Base-by-base conservation (phyloP, 2,329 filamentous ascomycete species). In the Elsinoe perseae region DNA sequence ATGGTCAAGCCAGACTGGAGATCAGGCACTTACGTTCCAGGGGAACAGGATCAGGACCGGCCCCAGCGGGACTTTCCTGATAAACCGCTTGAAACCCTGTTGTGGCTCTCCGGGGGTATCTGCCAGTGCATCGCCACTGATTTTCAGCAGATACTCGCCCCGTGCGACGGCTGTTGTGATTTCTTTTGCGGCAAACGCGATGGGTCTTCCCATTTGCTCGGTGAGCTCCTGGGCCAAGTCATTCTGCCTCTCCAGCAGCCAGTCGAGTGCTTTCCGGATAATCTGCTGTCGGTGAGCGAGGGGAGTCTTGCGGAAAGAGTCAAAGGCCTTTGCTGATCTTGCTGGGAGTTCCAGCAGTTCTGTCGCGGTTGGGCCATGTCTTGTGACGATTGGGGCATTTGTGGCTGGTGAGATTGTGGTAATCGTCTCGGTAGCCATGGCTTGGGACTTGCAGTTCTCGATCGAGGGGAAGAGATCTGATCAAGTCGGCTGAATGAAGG, bases 151-250 rank as follows among this genome's bases (percentile, higher is more conserved):
- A 68, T 95, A 95, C 67, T 95, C 84, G 61, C 85, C 87, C 61
- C 92, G 82, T 74, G 87, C 88, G 62, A 95, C 81, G 6, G 91
- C 91, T 14, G 92, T 97, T 27, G 82, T 75, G 62, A 97, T 80
- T 75, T 97, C 92, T 63, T 84, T 89, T 46, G 80, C 84, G 0
- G 88, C 87, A 70, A 92, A 96, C 34, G 86, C 81, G 65, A 96
- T 95, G 30, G 92, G 92, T 18, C 92, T 81, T 40, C 92, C 92
- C 91, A 97, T 97, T 75, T 97, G 91, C 69, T 89, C 85, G 0
- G 91, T 96, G 58, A 97, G 75, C 70, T 96, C 91, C 63, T 82
- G 80, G 4, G 86, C 90, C 30, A 97, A 77, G 60, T 84, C 86
- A 82, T 93, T 86, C 70, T 90, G 81, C 68, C 83, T 84, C 50